phyloP scores from a whole-genome alignment of 169 alveolate genomes.

The Plasmodium knowlesi region DNA sequence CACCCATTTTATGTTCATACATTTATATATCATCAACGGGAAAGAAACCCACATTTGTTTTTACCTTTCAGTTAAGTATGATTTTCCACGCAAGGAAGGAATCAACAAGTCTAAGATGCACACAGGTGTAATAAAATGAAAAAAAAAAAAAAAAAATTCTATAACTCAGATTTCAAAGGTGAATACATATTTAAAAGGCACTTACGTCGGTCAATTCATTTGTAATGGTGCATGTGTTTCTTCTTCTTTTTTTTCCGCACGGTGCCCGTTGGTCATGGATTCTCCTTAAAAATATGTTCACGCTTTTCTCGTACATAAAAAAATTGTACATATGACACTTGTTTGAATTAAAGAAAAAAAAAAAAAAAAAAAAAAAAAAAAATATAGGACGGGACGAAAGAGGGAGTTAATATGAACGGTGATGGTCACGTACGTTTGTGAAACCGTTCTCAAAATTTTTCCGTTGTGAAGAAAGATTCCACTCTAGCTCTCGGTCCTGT shows the following conservation, averaged over 20 bases:
- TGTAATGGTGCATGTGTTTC: background rate
- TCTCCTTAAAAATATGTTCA: background rate
- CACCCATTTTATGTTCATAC: background rate
- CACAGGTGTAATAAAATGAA: background rate
- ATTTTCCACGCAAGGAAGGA: background rate
- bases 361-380: background rate
- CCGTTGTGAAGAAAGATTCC: background rate
- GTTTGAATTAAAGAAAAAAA: background rate
- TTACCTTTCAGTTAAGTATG: background rate
- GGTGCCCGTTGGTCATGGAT: background rate
- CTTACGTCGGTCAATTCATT: background rate
- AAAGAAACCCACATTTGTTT: background rate
- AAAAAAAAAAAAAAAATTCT: background rate
- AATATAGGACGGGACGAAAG: background rate
- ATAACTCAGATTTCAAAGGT: background rate
- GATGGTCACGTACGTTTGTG: background rate
- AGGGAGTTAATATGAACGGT: background rate
- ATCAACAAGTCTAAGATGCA: background rate
- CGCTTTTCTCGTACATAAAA: background rate
- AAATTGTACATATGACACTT: background rate
- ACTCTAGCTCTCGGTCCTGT: background rate
- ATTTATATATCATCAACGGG: background rate
- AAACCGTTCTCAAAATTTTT: background rate
- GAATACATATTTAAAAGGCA: background rate
- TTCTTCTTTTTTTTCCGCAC: background rate